Conservation (phyloP, 495 filamentous ascomycete genomes). For the Mycothermus thermophilus region DNA sequence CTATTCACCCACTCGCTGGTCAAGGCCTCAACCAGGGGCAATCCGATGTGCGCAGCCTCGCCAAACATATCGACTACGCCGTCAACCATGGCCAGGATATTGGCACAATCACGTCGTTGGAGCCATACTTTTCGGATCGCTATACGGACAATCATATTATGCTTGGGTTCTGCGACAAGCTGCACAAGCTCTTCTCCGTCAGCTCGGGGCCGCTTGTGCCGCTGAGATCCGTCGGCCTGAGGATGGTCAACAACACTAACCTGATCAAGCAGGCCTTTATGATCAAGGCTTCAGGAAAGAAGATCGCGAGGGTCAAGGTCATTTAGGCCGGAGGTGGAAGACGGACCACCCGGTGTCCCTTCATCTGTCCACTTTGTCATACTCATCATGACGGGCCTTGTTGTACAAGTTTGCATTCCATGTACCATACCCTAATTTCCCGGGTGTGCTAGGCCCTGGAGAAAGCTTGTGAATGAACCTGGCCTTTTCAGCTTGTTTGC, state of each 20-base stretch:
- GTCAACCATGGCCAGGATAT: constrained; percentile 72
- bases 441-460: not conserved
- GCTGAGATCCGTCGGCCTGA: constrained; percentile 61
- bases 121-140: constrained; percentile 62
- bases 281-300: constrained; percentile 66
- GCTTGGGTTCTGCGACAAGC: constrained; percentile 78
- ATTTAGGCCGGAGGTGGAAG: constrained; percentile 15
- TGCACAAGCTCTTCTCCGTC: constrained; percentile 82
- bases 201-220: constrained; percentile 62
- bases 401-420: constrained; percentile 7
- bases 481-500: too few species aligned
- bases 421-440: constrained; percentile 1
- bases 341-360: not conserved
- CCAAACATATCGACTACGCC: constrained; percentile 57
- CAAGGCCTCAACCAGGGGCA: constrained; percentile 92
- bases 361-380: constrained; percentile 2
- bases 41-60: constrained; percentile 67
- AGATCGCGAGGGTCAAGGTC: constrained; percentile 30
- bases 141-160: constrained; percentile 75
- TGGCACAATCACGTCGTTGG: constrained; percentile 55
- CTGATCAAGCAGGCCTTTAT: constrained; percentile 77
- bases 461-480: too few species aligned
- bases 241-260: constrained; percentile 59
- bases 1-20: constrained; percentile 84
- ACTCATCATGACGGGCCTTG: too few species aligned